Evolutionary conservation across 768 basidiomycete genomes (phyloP), one percentile per base, ranked within the genome.

Genomic region (Boletus huronensis): DNA sequence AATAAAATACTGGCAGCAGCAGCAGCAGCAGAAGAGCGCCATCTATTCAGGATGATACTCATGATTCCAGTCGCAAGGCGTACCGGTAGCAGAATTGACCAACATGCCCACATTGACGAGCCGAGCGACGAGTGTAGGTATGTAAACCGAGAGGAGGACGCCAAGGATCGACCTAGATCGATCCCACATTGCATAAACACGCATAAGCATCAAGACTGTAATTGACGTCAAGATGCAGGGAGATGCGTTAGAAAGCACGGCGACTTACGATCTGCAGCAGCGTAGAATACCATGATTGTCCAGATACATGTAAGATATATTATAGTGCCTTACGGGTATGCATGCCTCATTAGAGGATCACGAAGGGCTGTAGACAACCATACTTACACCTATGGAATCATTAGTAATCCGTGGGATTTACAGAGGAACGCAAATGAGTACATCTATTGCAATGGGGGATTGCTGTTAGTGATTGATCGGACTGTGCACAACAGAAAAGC

Each of bases 221-320:
- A 6, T 10, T 10, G 25, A 31, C 9, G 11, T 34, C 16, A 32
- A 2, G 4, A 40, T 9, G 10, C 11, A 13, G 11, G 21, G 41
- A 21, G 23, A 42, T 16, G 3, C 3, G 23, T 16, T 14, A 9
- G 41, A 42, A 16, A 16, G 8, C 11, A 40, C 17, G 5, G 6
- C 35, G 16, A 45, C 52, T 39, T 16, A 48, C 52, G 11, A 19
- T 58, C 57, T 17, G 57, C 36, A 34, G 53, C 53, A 7, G 14
- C 35, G n/a, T 50, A 19, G 25, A 55, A 58, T 9, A 42, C 11
- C 19, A 19, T 5, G 25, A 45, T 23, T 1, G 38, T 7, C n/a
- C 48, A 49, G 9, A 7, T 17, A 9, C 43, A 26, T 1, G 46
- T 8, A 10, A 50, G 16, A 26, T 17, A 28, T 11, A 26, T 10